These are phyloP conservation scores for Penicillium crystallinum DNA, from an alignment of 495 filamentous ascomycete genomes.

Conservation along the genomic window DNA sequence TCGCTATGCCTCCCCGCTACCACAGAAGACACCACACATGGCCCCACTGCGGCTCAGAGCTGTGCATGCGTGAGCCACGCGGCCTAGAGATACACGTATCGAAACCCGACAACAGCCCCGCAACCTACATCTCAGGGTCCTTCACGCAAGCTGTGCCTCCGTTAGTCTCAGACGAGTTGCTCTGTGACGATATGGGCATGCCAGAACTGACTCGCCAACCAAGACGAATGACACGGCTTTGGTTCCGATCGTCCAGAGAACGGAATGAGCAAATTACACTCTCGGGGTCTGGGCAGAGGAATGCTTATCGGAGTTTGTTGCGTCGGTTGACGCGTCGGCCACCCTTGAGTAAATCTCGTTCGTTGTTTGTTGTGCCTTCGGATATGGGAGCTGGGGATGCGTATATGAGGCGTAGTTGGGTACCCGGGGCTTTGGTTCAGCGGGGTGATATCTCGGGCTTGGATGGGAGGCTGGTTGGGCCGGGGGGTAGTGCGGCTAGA, in stretches of 20 bases:
- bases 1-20: conserved; percentile 26
- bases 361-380: conserved; percentile 31
- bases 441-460: conserved; percentile 7
- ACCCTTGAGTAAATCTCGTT: conserved; percentile 32
- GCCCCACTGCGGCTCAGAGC: conserved; percentile 33
- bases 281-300: conserved; percentile 14
- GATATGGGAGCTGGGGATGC: conserved; percentile 16
- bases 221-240: conserved; percentile 19
- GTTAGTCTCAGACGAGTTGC: conserved; percentile 21
- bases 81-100: conserved; percentile 11
- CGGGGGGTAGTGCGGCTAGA: conserved; percentile 4
- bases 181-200: conserved; percentile 25
- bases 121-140: conserved; percentile 6
- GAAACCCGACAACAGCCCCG: not conserved
- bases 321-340: conserved; percentile 33
- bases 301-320: conserved; percentile 19
- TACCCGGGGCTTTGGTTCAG: conserved; percentile 10
- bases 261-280: conserved; percentile 7
- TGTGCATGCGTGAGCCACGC: conserved; percentile 18
- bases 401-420: conserved; percentile 23
- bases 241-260: conserved; percentile 12
- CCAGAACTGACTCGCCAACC: conserved; percentile 31
- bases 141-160: conserved; percentile 17
- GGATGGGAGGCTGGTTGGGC: not conserved
- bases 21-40: conserved; percentile 39